Percentiles rank a stretch among this genome's conserved stretches.
Conservation (phyloP, 2,329 filamentous ascomycete genomes). For the Aspergillus sp. region DNA sequence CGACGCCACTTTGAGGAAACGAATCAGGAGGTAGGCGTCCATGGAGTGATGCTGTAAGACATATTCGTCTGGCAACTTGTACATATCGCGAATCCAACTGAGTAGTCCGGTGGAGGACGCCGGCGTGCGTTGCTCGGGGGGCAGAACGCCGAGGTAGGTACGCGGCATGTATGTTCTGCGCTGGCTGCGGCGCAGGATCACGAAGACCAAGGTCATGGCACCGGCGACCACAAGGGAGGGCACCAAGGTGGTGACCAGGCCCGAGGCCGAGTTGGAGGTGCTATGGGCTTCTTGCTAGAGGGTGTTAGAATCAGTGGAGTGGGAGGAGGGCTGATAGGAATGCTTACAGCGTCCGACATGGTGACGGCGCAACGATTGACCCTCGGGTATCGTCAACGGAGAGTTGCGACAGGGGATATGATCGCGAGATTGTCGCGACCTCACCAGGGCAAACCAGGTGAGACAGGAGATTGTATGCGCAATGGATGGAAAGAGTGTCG, state of each 20-base stretch:
- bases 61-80: constrained; percentile 68
- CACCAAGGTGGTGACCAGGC: constrained; percentile 49
- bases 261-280: constrained; percentile 40
- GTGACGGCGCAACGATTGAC: neutral
- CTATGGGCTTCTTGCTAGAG: constrained; percentile 9
- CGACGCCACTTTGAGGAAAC: constrained; percentile 76
- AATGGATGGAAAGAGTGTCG: neutral
- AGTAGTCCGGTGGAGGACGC: constrained; percentile 59
- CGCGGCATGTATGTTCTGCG: constrained; percentile 54
- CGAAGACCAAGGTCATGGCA: constrained; percentile 49
- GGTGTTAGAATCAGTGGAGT: neutral
- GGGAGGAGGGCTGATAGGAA: neutral
- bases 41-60: constrained; percentile 87
- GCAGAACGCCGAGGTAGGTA: constrained; percentile 54
- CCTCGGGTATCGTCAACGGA: constrained; percentile 2
- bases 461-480: neutral
- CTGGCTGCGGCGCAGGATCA: constrained; percentile 49
- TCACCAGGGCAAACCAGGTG: neutral
- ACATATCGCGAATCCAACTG: constrained; percentile 67
- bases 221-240: constrained; percentile 44
- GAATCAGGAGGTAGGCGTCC: constrained; percentile 86
- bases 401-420: neutral
- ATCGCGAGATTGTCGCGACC: neutral
- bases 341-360: neutral
- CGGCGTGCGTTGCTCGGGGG: constrained; percentile 56